A percentile compares a stretch with the other conserved stretches of the same genome.
Conservation (phyloP, 176 grass and related monocot species). For the Stipa capillata region DNA sequence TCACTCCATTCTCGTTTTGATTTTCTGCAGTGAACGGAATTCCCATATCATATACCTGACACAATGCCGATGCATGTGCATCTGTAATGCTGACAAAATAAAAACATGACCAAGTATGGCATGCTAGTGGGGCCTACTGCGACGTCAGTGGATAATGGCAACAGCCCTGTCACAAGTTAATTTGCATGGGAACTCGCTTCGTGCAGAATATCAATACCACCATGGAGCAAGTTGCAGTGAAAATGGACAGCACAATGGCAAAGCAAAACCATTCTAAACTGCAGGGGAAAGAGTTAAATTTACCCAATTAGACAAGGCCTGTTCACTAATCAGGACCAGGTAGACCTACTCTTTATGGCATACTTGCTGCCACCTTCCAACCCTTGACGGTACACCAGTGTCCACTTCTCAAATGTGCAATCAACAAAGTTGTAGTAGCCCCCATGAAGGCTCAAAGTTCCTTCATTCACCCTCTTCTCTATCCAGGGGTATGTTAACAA, state of each 20-base stretch:
- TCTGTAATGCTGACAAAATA: neutral
- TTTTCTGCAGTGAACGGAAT: neutral
- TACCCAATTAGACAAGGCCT: slow-evolving; percentile 24
- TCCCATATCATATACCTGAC: slow-evolving; percentile 2
- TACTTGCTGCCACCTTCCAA: slow-evolving; percentile 93
- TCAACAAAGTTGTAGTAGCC: slow-evolving; percentile 85
- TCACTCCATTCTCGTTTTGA: slow-evolving; percentile 12
- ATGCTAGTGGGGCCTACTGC: neutral
- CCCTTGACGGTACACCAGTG: slow-evolving; percentile 62
- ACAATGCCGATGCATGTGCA: neutral
- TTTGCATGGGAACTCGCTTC: slow-evolving; percentile 16
- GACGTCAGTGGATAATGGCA: neutral
- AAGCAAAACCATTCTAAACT: slow-evolving; percentile 41
- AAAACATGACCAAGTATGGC: neutral
- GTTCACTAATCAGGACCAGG: slow-evolving; percentile 53
- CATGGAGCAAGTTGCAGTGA: slow-evolving; percentile 18
- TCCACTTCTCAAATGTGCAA: slow-evolving; percentile 96
- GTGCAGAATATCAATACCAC: slow-evolving; percentile 13
- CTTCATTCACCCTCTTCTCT: slow-evolving; percentile 78
- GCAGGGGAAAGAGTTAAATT: slow-evolving; percentile 31
- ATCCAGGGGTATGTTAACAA: slow-evolving; percentile 96
- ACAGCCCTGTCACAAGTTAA: neutral
- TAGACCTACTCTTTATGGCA: slow-evolving; percentile 71
- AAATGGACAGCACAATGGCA: slow-evolving; percentile 27
- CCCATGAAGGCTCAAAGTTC: slow-evolving; percentile 64